phyloP scores from a whole-genome alignment of 1,284 basidiomycete genomes.

The Exobasidium rhododendri region DNA sequence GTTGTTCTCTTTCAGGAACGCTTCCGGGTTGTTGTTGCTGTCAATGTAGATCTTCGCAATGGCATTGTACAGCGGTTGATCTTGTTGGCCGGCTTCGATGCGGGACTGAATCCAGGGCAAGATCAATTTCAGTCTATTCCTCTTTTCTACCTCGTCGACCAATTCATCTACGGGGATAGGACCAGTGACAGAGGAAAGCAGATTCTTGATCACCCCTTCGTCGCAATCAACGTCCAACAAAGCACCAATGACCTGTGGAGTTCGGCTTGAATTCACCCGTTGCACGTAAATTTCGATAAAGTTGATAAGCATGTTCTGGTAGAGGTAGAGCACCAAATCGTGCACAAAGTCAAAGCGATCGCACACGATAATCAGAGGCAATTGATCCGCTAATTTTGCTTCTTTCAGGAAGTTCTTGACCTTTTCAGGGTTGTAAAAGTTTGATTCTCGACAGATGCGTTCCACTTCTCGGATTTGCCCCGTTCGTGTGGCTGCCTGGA shows the following conservation, averaged over 20 bases:
- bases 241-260: constrained; percentile 97
- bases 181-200: constrained; percentile 89
- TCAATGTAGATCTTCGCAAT: constrained; percentile 98
- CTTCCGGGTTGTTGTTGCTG: constrained; percentile 95
- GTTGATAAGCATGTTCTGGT: constrained; percentile 93
- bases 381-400: constrained; percentile 91
- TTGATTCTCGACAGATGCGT: constrained; percentile 95
- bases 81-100: constrained; percentile 86
- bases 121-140: constrained; percentile 94
- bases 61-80: constrained; percentile 90
- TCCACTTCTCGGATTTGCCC: constrained; percentile 99
- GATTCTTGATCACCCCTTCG: constrained; percentile 88
- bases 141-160: constrained; percentile 71
- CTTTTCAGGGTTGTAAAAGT: constrained; percentile 97
- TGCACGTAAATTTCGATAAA: constrained; percentile 99
- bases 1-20: constrained; percentile 98
- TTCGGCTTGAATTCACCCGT: constrained; percentile 91
- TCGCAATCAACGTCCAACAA: constrained; percentile 95
- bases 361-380: constrained; percentile 99
- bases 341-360: constrained; percentile 99
- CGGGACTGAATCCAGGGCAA: constrained; percentile 93
- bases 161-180: constrained; percentile 87
- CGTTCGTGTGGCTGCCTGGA: constrained; percentile 96
- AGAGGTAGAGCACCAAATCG: constrained; percentile 96
- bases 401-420: constrained; percentile 99